Evolutionary conservation across 805 yeast genomes (phyloP), one percentile per base, ranked within the genome.

Genomic region (Yamadazyma scolyti): DNA sequence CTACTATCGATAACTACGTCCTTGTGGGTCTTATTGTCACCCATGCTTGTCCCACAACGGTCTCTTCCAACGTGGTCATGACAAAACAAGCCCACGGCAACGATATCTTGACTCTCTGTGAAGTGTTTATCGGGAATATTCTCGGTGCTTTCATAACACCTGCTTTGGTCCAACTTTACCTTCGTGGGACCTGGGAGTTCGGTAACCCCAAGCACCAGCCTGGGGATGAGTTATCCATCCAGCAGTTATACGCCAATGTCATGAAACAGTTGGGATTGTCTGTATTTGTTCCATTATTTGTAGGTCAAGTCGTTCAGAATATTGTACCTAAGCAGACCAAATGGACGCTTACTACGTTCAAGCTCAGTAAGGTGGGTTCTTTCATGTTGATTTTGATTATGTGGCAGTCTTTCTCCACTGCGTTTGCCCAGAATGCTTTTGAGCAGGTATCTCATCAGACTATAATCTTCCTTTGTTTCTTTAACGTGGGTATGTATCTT

Each of bases 1-100:
- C 23, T 7, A 27, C 36, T 14, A 77, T 83, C 38, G 80, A 79
- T 44, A 68, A 73, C 20, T 86, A 93, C 86, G 71, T 86, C 44
- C 61, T 88, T 14, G 82, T 82, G 9, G 96, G 96, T 1, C 56
- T 88, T 36, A 74, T 88, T 12, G 82, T 86, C 27, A 83, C 95
- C 2, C 84, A 85, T 18, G 74, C 90, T 9, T 84, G 94, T 54
- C 96, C 96, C 17, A 88, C 96, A 6, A 88, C 96, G 0, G 95
- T 88, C 12, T 77, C 89, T 0, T 86, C 96, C 2, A 88, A 88
- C 52, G 96, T 88, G 17, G 89, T 88, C 17, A 88, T 88, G 96
- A 88, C 96, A 5, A 71, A 78, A 31, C 73, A 73, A 36, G 95
- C 96, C 0, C 78, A 81, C 43, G 96, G 96, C 6, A 85, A 87